Percentiles rank a stretch among this genome's conserved stretches.
phyloP scores from a whole-genome alignment of 1,284 basidiomycete genomes.

The Abortiporus biennis region DNA sequence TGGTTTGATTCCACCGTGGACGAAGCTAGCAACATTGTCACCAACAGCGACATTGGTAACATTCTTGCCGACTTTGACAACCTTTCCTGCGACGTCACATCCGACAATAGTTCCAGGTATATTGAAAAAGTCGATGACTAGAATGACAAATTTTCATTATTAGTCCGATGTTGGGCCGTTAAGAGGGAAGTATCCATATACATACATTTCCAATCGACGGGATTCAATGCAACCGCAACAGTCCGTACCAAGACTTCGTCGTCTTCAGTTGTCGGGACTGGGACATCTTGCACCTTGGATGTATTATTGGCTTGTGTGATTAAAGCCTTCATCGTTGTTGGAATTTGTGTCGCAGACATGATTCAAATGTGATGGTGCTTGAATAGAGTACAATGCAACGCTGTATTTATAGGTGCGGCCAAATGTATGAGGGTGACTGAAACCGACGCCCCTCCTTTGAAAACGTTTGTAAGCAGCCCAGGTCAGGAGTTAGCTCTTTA shows the following conservation, averaged over 20 bases:
- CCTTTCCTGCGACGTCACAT: conserved; percentile 19
- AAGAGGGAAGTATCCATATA: too few relatives aligned
- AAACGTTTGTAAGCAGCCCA: too few relatives aligned
- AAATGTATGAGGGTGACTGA: too few relatives aligned
- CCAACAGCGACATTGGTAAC: conserved; percentile 17
- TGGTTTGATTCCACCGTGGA: conserved; percentile 16
- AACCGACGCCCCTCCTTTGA: too few relatives aligned
- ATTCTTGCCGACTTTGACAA: conserved; percentile 19
- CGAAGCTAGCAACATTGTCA: conserved; percentile 20
- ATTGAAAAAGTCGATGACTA: conserved; percentile 13
- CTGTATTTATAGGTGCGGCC: too few relatives aligned
- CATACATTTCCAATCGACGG: conserved; percentile 17
- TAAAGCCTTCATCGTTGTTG: conserved; percentile 9
- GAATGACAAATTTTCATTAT: too few relatives aligned
- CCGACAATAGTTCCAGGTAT: conserved; percentile 8
- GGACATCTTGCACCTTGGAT: conserved; percentile 7
- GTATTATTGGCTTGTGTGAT: conserved; percentile 7
- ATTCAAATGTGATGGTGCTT: too few relatives aligned
- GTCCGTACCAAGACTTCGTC: conserved; percentile 19
- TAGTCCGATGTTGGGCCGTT: too few relatives aligned
- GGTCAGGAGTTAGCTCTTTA: too few relatives aligned
- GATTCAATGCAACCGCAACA: conserved; percentile 18
- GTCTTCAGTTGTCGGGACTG: conserved; percentile 11
- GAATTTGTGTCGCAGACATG: too few relatives aligned
- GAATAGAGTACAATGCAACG: too few relatives aligned